Conservation (phyloP, 2,329 filamentous ascomycete genomes). For the Colletotrichum karsti region DNA sequence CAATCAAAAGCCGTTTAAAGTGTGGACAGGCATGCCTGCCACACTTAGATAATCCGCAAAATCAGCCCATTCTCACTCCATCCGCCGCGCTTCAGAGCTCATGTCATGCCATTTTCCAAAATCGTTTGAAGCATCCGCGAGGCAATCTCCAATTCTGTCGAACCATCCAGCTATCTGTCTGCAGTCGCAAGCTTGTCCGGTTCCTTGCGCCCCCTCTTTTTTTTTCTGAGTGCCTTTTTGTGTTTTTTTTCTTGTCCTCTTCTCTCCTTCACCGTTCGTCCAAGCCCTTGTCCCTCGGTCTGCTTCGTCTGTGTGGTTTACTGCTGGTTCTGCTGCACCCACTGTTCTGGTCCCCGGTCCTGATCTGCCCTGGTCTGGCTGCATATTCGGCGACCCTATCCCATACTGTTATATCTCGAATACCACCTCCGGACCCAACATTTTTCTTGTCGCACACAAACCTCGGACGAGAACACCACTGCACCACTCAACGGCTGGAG, state of each 20-base stretch:
- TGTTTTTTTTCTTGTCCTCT: constrained; percentile 14
- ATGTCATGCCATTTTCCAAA: constrained; percentile 30
- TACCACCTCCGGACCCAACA: constrained; percentile 17
- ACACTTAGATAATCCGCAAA: constrained; percentile 24
- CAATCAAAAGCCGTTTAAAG: constrained; percentile 15
- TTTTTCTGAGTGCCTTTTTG: background rate
- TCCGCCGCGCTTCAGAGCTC: constrained; percentile 26
- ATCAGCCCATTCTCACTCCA: constrained; percentile 30
- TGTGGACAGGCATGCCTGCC: constrained; percentile 19
- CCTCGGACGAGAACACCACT: constrained; percentile 18
- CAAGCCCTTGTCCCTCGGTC: background rate
- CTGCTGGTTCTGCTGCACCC: constrained; percentile 18
- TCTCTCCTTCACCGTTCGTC: constrained; percentile 18
- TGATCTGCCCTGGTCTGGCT: constrained; percentile 27
- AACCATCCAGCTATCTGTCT: constrained; percentile 22
- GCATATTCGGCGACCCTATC: constrained; percentile 22
- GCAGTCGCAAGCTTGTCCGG: constrained; percentile 23
- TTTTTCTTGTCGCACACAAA: constrained; percentile 9
- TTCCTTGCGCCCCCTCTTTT: background rate
- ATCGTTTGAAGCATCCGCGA: constrained; percentile 27
- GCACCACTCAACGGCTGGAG: constrained; percentile 24
- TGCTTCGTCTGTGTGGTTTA: constrained; percentile 1
- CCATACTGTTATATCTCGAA: constrained; percentile 25
- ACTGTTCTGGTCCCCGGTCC: constrained; percentile 17
- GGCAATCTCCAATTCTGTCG: constrained; percentile 27